These are phyloP conservation scores for Lyophyllum shimeji DNA, from an alignment of 768 basidiomycete genomes.

Conservation along the genomic window DNA sequence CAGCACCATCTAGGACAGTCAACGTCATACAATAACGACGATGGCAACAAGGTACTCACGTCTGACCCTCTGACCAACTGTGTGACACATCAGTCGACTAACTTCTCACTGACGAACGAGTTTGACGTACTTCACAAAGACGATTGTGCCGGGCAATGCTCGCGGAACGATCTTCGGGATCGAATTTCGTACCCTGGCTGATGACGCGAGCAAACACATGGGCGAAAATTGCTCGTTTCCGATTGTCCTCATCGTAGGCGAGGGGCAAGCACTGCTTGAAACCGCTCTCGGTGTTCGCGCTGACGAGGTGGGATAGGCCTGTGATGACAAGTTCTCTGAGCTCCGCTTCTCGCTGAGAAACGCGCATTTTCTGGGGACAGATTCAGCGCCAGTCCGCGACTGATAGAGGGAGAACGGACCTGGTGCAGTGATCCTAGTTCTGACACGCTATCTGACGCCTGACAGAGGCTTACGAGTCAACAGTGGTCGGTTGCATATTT, in stretches of 20 bases:
- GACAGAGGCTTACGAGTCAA: constrained; percentile 6
- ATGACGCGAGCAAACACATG: constrained; percentile 83
- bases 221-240: constrained; percentile 77
- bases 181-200: constrained; percentile 76
- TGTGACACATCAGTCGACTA: neutral
- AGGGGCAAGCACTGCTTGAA: constrained; percentile 84
- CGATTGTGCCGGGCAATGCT: constrained; percentile 48
- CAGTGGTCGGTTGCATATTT: neutral
- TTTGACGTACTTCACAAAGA: constrained; percentile 55
- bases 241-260: constrained; percentile 70
- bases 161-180: constrained; percentile 52
- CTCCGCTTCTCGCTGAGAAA: constrained; percentile 55
- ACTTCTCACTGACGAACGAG: neutral
- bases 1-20: constrained; percentile 57
- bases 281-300: constrained; percentile 83
- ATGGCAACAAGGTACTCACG: constrained; percentile 38
- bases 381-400: constrained; percentile 24
- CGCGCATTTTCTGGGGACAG: constrained; percentile 35
- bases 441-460: constrained; percentile 51
- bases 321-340: constrained; percentile 76
- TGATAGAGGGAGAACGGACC: constrained; percentile 24
- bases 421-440: constrained; percentile 48
- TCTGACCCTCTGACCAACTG: constrained; percentile 76
- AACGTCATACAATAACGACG: neutral
- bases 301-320: constrained; percentile 78